A percentile compares a stretch with the other conserved stretches of the same genome.
phyloP scores from a whole-genome alignment of 345 rosid genomes.

The Gossypium arboreum region DNA sequence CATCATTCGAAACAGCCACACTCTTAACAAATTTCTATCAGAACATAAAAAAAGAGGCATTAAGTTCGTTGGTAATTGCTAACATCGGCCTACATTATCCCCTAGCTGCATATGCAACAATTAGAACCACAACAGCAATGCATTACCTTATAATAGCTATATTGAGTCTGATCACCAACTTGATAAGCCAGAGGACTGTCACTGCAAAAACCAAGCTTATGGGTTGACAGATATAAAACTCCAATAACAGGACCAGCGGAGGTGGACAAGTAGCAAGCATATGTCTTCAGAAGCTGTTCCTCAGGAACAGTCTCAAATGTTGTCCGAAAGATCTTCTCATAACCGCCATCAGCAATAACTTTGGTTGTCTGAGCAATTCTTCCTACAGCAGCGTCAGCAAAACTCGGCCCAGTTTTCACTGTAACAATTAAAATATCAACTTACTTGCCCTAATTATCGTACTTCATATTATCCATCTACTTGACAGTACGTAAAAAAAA shows the following conservation, averaged over 20 bases:
- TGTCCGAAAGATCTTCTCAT: conserved; percentile 76
- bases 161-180: conserved; percentile 58
- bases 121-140: neutral
- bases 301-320: conserved; percentile 72
- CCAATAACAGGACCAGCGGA: conserved; percentile 99
- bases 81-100: neutral
- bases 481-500: neutral
- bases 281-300: conserved; percentile 70
- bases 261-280: conserved; percentile 82
- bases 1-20: too few species aligned
- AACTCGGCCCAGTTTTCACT: conserved; percentile 93
- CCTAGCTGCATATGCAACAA: neutral
- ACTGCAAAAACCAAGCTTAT: conserved; percentile 75
- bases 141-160: conserved; percentile 85
- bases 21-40: neutral
- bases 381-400: conserved; percentile 84
- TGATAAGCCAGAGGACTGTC: conserved; percentile 80
- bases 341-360: conserved; percentile 93
- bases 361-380: conserved; percentile 88
- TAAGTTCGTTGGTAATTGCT: neutral
- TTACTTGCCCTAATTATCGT: neutral
- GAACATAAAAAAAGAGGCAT: neutral
- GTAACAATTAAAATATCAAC: conserved; percentile 4
- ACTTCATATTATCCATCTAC: neutral
- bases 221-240: conserved; percentile 68